Evolutionary conservation across 2,329 filamentous ascomycete genomes (phyloP).

Genomic region (Monosporascus cannonballus): DNA sequence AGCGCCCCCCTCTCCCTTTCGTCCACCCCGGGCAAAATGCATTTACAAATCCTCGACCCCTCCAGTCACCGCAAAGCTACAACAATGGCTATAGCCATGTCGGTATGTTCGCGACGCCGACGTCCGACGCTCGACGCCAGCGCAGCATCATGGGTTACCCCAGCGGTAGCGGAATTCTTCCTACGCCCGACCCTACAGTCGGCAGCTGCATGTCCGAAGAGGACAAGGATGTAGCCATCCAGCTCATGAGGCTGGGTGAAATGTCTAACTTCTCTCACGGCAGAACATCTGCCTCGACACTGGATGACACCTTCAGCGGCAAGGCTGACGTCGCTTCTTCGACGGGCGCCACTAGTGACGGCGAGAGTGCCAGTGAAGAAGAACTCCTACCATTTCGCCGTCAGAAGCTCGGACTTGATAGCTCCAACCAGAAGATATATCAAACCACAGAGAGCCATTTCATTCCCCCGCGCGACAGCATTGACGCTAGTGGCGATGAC

Average conservation of each 20-base stretch:
- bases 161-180: slow-evolving; percentile 58
- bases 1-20: slow-evolving; percentile 69
- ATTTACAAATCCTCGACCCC: slow-evolving; percentile 68
- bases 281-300: slow-evolving; percentile 84
- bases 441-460: slow-evolving; percentile 49
- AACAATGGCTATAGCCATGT: slow-evolving; percentile 47
- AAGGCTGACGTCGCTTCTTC: slow-evolving; percentile 80
- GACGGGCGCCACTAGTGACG: slow-evolving; percentile 76
- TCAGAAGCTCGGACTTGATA: slow-evolving; percentile 46
- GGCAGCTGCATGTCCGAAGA: slow-evolving; percentile 97
- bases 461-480: slow-evolving; percentile 33
- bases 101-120: slow-evolving; percentile 57
- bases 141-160: slow-evolving; percentile 57
- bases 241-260: slow-evolving; percentile 92
- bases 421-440: slow-evolving; percentile 40
- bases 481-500: slow-evolving; percentile 52
- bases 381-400: slow-evolving; percentile 54
- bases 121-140: slow-evolving; percentile 56
- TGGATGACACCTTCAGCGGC: slow-evolving; percentile 90
- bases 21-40: slow-evolving; percentile 71
- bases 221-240: slow-evolving; percentile 85
- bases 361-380: slow-evolving; percentile 61
- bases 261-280: slow-evolving; percentile 91
- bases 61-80: slow-evolving; percentile 82
- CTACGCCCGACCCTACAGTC: slow-evolving; percentile 94